Base-by-base conservation (phyloP, 208 protist genomes). In the Trypanosoma scelopori region DNA sequence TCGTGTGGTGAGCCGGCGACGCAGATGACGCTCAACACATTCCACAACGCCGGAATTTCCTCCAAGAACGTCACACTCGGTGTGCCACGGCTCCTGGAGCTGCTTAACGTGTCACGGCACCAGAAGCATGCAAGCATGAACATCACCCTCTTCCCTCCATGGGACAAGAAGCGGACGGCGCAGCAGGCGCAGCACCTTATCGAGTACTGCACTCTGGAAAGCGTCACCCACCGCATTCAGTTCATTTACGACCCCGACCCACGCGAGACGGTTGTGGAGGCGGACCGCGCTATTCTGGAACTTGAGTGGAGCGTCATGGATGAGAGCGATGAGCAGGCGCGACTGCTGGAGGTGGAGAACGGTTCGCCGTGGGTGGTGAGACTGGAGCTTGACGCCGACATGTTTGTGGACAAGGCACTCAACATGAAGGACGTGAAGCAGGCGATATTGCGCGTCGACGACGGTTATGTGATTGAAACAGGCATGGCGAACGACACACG, bases 21-120 rank as follows among this genome's bases (percentile, higher is more conserved):
- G 52, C 99, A 99, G 82, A 99, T 99, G 99, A 99, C 99, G 12
- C 89, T 99, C 5, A 99, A 99, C 81, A 99, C 99, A 32, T 99
- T 99, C 89, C 99, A 99, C 87, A 99, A 97, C 77, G 99, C 99
- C 39, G 99, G 99, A 79, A 98, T 99, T 55, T 98, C 97, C 6
- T 90, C 93, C 49, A 99, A 99, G 82, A 99, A 99, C 80, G 99
- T 99, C 23, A 99, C 99, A 5, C 94, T 99, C 27, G 99, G 99
- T 78, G 98, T 99, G 30, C 99, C 99, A 23, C 96, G 99, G 28
- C 85, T 99, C 50, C 95, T 98, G 51, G 99, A 99, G 85, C 78
- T 99, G 49, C 98, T 99, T 60, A 99, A 99, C 71, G 90, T 99
- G 27, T 94, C 98, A 23, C 92, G 96, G 58, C 95, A 93, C 27